Base-by-base conservation (phyloP, 805 yeast species). In the Zygosaccharomyces lentus region DNA sequence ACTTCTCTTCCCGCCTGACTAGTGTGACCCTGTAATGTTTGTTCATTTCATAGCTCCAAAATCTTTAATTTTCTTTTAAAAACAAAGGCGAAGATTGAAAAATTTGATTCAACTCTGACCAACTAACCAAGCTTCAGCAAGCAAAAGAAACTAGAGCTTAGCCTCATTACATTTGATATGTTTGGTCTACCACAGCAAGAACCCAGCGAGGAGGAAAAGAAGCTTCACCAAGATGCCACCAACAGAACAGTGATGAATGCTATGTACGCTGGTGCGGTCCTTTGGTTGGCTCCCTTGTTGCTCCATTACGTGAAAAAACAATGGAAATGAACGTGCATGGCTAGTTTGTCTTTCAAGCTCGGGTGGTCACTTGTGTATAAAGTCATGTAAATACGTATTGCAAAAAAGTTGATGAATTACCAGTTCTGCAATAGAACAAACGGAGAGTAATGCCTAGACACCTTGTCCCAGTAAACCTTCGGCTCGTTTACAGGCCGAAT, bases 201-300 rank as follows among this genome's bases (percentile, higher is more conserved):
- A 50, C 76, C 78, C 58, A 70, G 76, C 55, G 87, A 82, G 59
- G 86, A 81, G 57, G 82, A 81, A 66, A 82, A 78, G 71, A 81
- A 76, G 61, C 62, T 75, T 46, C 88, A 82, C 62, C 82, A 82
- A 66, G 74, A 77, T 58, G 76, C 74, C 55, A 80, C 87, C 43
- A 70, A 73, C 58, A 72, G 74, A 51, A 82, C 87, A 40, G 66
- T 84, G 55, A 70, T 69, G 55, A 69, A 74, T 38, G 87, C 90
- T 19, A 81, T 79, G 37, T 65, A 75, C 53, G 68, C 82, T 49
- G 87, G 87, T 40, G 77, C 81, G 50, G 80, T 81, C 17, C 73
- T 84, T 59, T 84, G 75, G 75, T 46, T 64, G 66, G 57, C 67
- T 9, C 68, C 68, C 36, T 50, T 64, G 46, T 57, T 61, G 26